Conservation (phyloP, 306 rosid genomes). For the Trifolium fragiferum region DNA sequence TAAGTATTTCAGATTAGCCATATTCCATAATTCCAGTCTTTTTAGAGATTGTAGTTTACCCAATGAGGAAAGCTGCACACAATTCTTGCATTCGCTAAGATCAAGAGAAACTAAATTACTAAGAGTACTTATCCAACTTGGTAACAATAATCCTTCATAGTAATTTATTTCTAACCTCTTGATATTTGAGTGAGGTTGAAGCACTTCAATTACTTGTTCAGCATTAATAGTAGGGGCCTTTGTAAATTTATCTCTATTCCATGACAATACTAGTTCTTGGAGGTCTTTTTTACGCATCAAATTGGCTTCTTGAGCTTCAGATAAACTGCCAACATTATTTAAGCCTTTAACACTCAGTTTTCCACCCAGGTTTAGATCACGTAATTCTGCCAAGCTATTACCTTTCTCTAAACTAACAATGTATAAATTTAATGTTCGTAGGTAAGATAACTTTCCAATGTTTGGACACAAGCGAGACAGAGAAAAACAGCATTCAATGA, state of each 20-base stretch:
- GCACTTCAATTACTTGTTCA: not conserved
- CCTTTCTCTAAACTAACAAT: no score
- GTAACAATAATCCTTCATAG: not conserved
- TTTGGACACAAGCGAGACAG: constrained; percentile 6
- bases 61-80: not conserved
- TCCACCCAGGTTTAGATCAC: not conserved
- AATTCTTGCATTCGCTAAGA: not conserved
- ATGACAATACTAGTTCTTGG: not conserved
- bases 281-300: constrained; percentile 2
- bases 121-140: constrained; percentile 14
- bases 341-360: not conserved
- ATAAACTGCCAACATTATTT: not conserved
- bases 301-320: not conserved
- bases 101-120: not conserved
- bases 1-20: not conserved
- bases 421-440: constrained; percentile 3
- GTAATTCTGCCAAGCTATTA: no score
- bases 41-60: constrained; percentile 23
- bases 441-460: not conserved
- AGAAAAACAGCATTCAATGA: not conserved
- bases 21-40: not conserved
- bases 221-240: no score
- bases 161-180: not conserved
- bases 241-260: no score
- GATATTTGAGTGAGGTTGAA: not conserved